Conservation (phyloP, 345 rosid species). For the Dimocarpus longan region DNA sequence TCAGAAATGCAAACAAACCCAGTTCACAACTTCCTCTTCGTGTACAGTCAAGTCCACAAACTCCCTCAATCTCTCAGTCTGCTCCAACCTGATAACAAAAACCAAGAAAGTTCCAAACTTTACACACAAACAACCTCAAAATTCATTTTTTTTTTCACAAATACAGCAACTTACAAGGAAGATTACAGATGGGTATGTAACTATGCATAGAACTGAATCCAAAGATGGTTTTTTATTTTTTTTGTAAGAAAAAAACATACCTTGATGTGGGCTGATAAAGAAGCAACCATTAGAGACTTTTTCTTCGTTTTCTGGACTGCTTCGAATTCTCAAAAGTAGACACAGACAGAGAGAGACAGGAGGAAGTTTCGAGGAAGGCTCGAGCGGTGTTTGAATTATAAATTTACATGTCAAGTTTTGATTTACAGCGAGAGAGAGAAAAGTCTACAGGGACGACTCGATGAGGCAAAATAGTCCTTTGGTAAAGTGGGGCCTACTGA, state of each 20-base stretch:
- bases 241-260: not conserved
- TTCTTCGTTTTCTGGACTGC: not conserved
- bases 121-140: not conserved
- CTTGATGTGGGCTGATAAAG: not conserved
- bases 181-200: not conserved
- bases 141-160: not conserved
- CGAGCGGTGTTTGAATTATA: not conserved
- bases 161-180: not conserved
- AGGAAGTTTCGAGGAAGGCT: constrained; percentile 22
- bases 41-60: constrained; percentile 8
- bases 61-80: not conserved
- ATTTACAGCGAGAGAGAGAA: not conserved
- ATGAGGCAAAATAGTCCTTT: not conserved
- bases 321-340: constrained; percentile 5
- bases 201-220: not conserved
- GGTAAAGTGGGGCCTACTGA: constrained; percentile 9
- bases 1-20: constrained; percentile 9
- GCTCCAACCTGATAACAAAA: constrained; percentile 5
- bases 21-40: constrained; percentile 20
- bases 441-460: not conserved
- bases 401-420: not conserved
- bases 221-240: not conserved
- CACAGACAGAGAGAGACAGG: not conserved
- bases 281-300: not conserved
- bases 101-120: not conserved